Base-by-base conservation (phyloP, 1,139 yeast genomes). In the Debaryomyces sp. region DNA sequence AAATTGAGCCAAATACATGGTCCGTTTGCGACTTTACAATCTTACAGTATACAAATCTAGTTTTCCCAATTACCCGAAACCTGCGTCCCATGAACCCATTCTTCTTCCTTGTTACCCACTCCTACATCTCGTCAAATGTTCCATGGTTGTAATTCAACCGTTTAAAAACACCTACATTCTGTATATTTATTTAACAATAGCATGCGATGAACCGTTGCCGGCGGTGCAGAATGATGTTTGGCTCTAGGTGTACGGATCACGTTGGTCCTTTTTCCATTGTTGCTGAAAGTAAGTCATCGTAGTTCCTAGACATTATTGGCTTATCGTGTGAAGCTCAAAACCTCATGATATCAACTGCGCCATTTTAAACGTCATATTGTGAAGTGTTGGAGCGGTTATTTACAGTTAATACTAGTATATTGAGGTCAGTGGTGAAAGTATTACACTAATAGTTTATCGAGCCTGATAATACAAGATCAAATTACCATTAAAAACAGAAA, bases 321-420 rank as follows among this genome's bases (percentile, higher is more conserved):
- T 13, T 4, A 13, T 37, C 41, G 41, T 37, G 41, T 24, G 30
- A 10, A 15, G 10, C 29, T 37, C 41, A 37, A 37, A 37, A 23
- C 6, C 27, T 26, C n/a, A 23, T 13, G 36, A 27, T 39, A 39
- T 12, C 23, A 30, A 41, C 43, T 41, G 43, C 43, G 43, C 43
- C 43, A 41, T 41, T 41, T 32, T 24, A 39, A 27, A n/a, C 24
- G 10, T 17, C 17, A 27, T 27, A 21, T n/a, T 26, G 15, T n/a
- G n/a, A n/a, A n/a, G 32, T 17, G 21, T 26, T 39, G 42, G n/a
- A 26, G 32, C 6, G 27, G 10, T 27, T 18, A 17, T n/a, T 27
- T 12, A 4, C 12, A 29, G 6, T 5, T 17, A 17, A 17, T 17
- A 22, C 23, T 38, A 24, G 41, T 38, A 27, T 24, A 27, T 39